A percentile compares a stretch with the other conserved stretches of the same genome.
Conservation (phyloP, 208 protist species). For the Naegleria gruberi region DNA sequence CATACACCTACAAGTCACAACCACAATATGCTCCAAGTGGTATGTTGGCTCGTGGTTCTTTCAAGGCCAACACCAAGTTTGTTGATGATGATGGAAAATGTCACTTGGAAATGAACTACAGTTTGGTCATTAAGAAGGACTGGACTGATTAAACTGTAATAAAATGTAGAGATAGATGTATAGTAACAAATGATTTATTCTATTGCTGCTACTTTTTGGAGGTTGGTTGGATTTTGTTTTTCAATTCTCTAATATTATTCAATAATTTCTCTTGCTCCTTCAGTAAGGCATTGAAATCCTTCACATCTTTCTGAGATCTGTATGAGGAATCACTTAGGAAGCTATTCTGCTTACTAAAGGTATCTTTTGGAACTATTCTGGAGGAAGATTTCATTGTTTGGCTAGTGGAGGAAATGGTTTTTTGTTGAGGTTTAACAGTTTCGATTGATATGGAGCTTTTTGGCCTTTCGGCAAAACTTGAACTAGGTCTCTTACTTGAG, state of each 20-base stretch:
- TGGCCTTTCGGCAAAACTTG: not conserved
- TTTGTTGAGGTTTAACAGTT: not conserved
- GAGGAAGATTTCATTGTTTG: too few relatives aligned
- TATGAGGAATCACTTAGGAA: not conserved
- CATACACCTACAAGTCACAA: slow-evolving; percentile 10
- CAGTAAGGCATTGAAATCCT: not conserved
- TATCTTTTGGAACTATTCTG: too few relatives aligned
- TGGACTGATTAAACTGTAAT: not conserved
- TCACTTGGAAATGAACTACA: slow-evolving; percentile 4
- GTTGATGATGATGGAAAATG: not conserved
- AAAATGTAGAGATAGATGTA: not conserved
- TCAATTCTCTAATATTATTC: not conserved
- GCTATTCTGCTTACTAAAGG: too few relatives aligned
- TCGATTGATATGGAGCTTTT: not conserved
- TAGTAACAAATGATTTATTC: not conserved
- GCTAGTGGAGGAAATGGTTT: too few relatives aligned
- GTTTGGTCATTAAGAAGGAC: not conserved
- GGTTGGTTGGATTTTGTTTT: not conserved
- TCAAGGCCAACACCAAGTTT: not conserved
- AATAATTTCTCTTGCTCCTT: not conserved
- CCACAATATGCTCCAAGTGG: not conserved
- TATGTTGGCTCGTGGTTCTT: slow-evolving; percentile 15
- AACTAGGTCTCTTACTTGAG: not conserved
- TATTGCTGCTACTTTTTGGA: not conserved
- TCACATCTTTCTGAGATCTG: not conserved